These are phyloP conservation scores for Cryptococcus depauperatus DNA, from an alignment of 1,284 basidiomycete species.

Conservation along the genomic window DNA sequence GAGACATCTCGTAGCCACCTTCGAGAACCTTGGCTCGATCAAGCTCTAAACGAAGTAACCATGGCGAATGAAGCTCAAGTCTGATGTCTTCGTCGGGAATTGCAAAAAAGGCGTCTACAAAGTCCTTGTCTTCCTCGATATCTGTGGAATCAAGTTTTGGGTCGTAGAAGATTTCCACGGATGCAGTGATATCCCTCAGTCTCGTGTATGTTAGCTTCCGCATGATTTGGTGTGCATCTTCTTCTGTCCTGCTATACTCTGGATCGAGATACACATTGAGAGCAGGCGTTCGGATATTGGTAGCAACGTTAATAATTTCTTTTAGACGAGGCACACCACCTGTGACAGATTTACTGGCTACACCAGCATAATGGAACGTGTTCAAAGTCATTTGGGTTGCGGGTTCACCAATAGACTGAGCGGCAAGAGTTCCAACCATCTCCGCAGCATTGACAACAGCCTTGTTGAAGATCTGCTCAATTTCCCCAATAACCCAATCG, in stretches of 20 bases:
- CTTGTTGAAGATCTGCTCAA: slow-evolving; percentile 89
- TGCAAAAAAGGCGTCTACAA: slow-evolving; percentile 98
- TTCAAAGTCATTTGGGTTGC: slow-evolving; percentile 97
- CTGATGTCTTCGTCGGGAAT: slow-evolving; percentile 97
- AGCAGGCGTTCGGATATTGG: slow-evolving; percentile 96
- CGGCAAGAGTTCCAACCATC: slow-evolving; percentile 97
- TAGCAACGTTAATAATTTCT: slow-evolving; percentile 98
- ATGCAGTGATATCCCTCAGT: slow-evolving; percentile 85
- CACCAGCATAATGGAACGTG: slow-evolving; percentile 98
- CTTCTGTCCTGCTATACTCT: slow-evolving; percentile 69
- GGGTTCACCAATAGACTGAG: slow-evolving; percentile 98
- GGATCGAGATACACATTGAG: slow-evolving; percentile 81
- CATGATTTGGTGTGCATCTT: slow-evolving; percentile 40
- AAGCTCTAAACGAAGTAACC: slow-evolving; percentile 92
- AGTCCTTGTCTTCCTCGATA: slow-evolving; percentile 91
- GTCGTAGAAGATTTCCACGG: slow-evolving; percentile 98
- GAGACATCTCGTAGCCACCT: slow-evolving; percentile 89
- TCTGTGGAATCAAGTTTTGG: slow-evolving; percentile 85
- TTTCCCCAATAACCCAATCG: slow-evolving; percentile 95
- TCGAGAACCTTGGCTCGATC: slow-evolving; percentile 98
- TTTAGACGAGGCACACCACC: slow-evolving; percentile 96
- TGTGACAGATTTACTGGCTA: slow-evolving; percentile 94
- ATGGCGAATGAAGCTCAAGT: slow-evolving; percentile 85
- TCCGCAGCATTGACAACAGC: slow-evolving; percentile 89
- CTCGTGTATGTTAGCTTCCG: slow-evolving; percentile 76